phyloP scores from a whole-genome alignment of 139 green algal species.

The Cymbomonas tetramitiformis region DNA sequence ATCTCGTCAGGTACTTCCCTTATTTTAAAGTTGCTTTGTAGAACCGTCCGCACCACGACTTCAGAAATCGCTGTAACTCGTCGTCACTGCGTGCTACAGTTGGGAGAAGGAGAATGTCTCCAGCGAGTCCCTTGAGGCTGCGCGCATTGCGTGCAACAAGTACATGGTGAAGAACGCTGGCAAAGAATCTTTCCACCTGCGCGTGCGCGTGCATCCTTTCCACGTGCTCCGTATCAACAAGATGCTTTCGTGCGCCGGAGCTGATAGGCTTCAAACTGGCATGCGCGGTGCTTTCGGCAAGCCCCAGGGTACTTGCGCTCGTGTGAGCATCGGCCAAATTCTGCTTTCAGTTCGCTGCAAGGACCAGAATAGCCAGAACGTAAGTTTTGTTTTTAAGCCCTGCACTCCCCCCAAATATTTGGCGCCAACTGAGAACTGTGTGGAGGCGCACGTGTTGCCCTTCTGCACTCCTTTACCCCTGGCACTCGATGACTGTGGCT shows the following conservation, averaged over 20 bases:
- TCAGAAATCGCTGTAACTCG: neutral
- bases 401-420: no score
- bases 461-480: no score
- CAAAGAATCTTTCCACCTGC: constrained; percentile 96
- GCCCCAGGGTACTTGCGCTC: constrained; percentile 70
- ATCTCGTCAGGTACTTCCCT: constrained; percentile 70
- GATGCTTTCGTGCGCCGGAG: constrained; percentile 98
- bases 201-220: constrained; percentile 94
- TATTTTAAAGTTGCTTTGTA: constrained; percentile 8
- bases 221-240: constrained; percentile 99
- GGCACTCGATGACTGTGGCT: no score
- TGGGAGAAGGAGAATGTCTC: constrained; percentile 86
- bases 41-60: neutral
- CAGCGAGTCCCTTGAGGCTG: constrained; percentile 82
- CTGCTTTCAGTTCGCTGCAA: constrained; percentile 91
- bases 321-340: constrained; percentile 91
- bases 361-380: no score
- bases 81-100: constrained; percentile 22
- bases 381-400: no score
- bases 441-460: constrained; percentile 4
- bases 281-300: constrained; percentile 98
- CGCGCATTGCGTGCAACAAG: constrained; percentile 97
- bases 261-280: constrained; percentile 95
- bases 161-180: constrained; percentile 96
- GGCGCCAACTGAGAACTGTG: no score